Conservation (phyloP, 1,284 basidiomycete genomes). For the Wolfiporia cocos region DNA sequence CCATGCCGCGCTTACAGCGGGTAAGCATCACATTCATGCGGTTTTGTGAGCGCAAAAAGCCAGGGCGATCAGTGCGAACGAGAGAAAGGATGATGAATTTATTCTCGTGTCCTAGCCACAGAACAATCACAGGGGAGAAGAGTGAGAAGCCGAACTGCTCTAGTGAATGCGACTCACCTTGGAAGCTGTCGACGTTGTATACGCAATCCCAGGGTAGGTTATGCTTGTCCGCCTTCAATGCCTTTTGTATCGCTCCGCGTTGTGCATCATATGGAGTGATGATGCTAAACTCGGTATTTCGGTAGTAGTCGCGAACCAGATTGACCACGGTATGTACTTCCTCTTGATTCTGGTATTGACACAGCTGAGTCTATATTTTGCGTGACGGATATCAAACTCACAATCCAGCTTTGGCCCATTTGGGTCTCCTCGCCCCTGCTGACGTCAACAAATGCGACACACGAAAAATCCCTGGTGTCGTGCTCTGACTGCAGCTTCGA, state of each 20-base stretch:
- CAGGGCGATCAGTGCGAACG: conserved; percentile 49
- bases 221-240: conserved; percentile 37
- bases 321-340: conserved; percentile 35
- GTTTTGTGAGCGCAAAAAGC: conserved; percentile 50
- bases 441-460: conserved; percentile 37
- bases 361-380: neutral
- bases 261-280: conserved; percentile 72
- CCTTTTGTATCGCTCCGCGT: conserved; percentile 41
- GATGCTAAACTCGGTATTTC: conserved; percentile 41
- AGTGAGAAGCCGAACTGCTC: neutral
- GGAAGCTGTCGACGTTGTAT: conserved; percentile 62
- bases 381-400: conserved; percentile 16
- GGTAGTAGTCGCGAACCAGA: conserved; percentile 33
- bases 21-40: conserved; percentile 60
- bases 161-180: conserved; percentile 45
- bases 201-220: conserved; percentile 44
- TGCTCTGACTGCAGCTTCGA: conserved; percentile 32
- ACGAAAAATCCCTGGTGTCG: conserved; percentile 15
- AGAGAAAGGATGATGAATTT: conserved; percentile 54
- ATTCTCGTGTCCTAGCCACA: conserved; percentile 25
- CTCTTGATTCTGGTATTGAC: conserved; percentile 36
- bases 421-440: conserved; percentile 30
- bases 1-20: conserved; percentile 14
- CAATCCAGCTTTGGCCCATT: conserved; percentile 36
- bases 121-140: conserved; percentile 1